A percentile compares a stretch with the other conserved stretches of the same genome.
These are phyloP conservation scores for Chlorella sp. DNA, from an alignment of 139 green algal species.

Conservation along the genomic window DNA sequence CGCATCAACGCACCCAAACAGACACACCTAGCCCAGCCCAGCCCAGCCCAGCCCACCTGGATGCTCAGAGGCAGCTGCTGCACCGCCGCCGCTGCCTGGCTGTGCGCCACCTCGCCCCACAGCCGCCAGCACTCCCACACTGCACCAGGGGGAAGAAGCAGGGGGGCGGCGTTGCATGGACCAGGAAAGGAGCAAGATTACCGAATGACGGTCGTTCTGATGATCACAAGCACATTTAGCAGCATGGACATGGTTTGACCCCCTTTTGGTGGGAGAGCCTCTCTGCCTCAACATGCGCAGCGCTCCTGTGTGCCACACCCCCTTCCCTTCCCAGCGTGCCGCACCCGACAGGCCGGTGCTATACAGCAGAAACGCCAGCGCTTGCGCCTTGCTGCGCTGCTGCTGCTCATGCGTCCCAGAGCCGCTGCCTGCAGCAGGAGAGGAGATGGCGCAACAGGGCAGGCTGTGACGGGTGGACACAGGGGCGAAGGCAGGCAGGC, in stretches of 20 bases:
- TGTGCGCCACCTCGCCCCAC: conserved; percentile 42
- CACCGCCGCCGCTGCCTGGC: not conserved
- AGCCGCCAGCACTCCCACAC: conserved; percentile 41
- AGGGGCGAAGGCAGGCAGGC: too few relatives aligned
- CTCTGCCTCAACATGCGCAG: too few relatives aligned
- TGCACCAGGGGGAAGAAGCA: not conserved
- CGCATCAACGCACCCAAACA: not conserved
- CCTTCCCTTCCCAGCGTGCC: too few relatives aligned
- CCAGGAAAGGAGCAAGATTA: too few relatives aligned
- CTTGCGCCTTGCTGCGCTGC: conserved; percentile 40
- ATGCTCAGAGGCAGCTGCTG: conserved; percentile 10
- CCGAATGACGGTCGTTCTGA: too few relatives aligned
- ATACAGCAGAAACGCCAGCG: conserved; percentile 56
- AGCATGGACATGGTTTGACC: too few relatives aligned
- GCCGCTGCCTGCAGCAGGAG: conserved; percentile 2
- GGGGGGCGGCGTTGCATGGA: not conserved
- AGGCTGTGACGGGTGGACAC: too few relatives aligned
- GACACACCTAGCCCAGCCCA: not conserved
- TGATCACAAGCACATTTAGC: too few relatives aligned
- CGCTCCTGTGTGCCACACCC: too few relatives aligned
- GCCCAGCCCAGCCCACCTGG: not conserved
- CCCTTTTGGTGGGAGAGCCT: too few relatives aligned
- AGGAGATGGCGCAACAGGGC: not conserved
- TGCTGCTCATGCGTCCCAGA: not conserved
- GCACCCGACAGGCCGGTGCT: conserved; percentile 19